These are phyloP conservation scores for Oryza brachyantha DNA, from an alignment of 176 grass and related monocot species.

Conservation along the genomic window DNA sequence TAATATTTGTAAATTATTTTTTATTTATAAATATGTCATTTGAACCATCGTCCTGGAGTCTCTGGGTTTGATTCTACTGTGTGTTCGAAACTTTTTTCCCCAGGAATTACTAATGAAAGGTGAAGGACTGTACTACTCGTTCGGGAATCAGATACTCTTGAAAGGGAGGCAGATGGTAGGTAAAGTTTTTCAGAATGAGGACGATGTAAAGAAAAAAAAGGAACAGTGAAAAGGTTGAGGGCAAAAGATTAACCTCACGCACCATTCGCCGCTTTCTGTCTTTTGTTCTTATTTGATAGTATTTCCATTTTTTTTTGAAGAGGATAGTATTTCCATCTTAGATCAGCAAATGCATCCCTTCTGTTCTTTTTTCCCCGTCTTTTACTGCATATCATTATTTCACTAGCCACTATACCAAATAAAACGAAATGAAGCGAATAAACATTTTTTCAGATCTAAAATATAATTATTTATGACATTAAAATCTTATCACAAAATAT, in stretches of 20 bases:
- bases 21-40: no score
- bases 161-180: neutral
- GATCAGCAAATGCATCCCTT: neutral
- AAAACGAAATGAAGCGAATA: neutral
- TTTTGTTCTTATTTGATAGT: neutral
- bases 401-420: neutral
- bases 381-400: neutral
- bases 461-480: no score
- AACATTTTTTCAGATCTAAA: no score
- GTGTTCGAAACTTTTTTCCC: neutral
- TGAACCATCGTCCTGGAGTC: no score
- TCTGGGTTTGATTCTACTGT: neutral
- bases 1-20: no score
- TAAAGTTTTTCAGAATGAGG: neutral
- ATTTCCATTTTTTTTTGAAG: no score
- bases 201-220: neutral
- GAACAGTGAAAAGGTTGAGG: neutral
- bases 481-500: no score
- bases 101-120: neutral
- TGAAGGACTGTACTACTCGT: neutral
- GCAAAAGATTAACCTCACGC: neutral
- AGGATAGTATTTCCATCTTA: no score
- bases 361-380: neutral
- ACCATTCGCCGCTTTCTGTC: neutral
- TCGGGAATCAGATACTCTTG: conserved; percentile 11